These are phyloP conservation scores for Aspergillus clavatus DNA, from an alignment of 2,329 filamentous ascomycete genomes.

Conservation along the genomic window DNA sequence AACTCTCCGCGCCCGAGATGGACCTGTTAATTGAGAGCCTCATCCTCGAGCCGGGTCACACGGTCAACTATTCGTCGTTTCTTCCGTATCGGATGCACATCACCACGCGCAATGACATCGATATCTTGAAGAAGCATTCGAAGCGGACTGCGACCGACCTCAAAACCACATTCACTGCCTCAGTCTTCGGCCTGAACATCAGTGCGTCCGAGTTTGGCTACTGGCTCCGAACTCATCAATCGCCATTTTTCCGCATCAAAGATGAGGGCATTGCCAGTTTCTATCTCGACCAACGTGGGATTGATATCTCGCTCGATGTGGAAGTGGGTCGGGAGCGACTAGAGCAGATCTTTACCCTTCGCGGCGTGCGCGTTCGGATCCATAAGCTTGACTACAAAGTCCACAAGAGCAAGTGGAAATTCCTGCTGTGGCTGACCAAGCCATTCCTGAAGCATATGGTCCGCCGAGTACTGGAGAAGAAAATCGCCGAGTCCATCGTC, in stretches of 20 bases:
- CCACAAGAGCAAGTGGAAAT: slow-evolving; percentile 64
- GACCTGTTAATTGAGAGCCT: slow-evolving; percentile 87
- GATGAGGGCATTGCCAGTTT: slow-evolving; percentile 85
- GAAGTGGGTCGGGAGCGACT: slow-evolving; percentile 73
- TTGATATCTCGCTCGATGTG: slow-evolving; percentile 80
- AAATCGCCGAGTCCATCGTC: slow-evolving; percentile 67
- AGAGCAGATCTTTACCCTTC: slow-evolving; percentile 76
- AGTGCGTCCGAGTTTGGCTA: slow-evolving; percentile 85
- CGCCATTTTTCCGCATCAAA: slow-evolving; percentile 62
- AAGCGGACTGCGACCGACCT: slow-evolving; percentile 60
- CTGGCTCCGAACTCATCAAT: slow-evolving; percentile 75
- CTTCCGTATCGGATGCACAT: slow-evolving; percentile 77
- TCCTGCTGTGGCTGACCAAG: slow-evolving; percentile 76
- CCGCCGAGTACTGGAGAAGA: slow-evolving; percentile 70
- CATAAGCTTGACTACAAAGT: slow-evolving; percentile 82
- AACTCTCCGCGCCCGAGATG: slow-evolving; percentile 74
- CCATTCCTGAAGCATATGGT: slow-evolving; percentile 77
- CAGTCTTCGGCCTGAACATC: slow-evolving; percentile 75
- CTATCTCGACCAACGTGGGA: slow-evolving; percentile 75
- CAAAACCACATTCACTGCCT: slow-evolving; percentile 69
- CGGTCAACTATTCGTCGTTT: slow-evolving; percentile 82
- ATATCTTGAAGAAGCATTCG: slow-evolving; percentile 73
- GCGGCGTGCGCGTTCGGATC: slow-evolving; percentile 70
- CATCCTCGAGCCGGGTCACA: slow-evolving; percentile 80
- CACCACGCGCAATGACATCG: slow-evolving; percentile 79